Percentiles rank a stretch among this genome's conserved stretches.
Conservation (phyloP, 176 grass and related monocot species). For the Saccharum officinarum region DNA sequence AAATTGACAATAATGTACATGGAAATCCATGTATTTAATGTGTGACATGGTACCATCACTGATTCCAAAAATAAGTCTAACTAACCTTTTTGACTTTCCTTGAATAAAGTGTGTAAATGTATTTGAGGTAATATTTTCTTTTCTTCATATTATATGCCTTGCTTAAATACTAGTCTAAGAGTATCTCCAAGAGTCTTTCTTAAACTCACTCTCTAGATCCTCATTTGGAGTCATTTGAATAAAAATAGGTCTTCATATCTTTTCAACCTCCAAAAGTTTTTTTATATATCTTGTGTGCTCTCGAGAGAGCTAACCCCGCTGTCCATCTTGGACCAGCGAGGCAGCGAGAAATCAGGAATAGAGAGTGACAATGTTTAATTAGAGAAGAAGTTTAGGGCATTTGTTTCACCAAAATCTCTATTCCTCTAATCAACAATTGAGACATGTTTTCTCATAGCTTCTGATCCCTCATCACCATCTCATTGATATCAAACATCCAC, state of each 20-base stretch:
- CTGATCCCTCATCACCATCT: too few relatives aligned
- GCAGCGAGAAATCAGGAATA: neutral
- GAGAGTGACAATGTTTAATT: neutral
- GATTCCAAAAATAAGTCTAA: neutral
- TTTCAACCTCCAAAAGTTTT: neutral
- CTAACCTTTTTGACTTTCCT: neutral
- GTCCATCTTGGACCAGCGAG: neutral
- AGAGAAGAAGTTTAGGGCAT: too few relatives aligned
- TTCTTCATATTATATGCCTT: neutral
- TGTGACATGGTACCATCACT: neutral
- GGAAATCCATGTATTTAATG: neutral
- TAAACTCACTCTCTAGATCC: neutral
- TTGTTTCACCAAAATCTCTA: too few relatives aligned
- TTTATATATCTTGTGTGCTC: neutral
- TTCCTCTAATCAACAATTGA: neutral
- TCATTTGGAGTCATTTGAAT: neutral
- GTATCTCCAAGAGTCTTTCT: neutral
- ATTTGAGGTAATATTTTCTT: neutral
- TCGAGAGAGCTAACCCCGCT: neutral
- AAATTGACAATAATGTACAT: neutral
- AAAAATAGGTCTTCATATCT: neutral
- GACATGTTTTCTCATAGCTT: neutral
- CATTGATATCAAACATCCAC: too few relatives aligned
- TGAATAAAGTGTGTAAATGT: neutral
- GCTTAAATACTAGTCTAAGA: neutral